phyloP scores from a whole-genome alignment of 306 rosid genomes.

The Citrullus colocynthis region DNA sequence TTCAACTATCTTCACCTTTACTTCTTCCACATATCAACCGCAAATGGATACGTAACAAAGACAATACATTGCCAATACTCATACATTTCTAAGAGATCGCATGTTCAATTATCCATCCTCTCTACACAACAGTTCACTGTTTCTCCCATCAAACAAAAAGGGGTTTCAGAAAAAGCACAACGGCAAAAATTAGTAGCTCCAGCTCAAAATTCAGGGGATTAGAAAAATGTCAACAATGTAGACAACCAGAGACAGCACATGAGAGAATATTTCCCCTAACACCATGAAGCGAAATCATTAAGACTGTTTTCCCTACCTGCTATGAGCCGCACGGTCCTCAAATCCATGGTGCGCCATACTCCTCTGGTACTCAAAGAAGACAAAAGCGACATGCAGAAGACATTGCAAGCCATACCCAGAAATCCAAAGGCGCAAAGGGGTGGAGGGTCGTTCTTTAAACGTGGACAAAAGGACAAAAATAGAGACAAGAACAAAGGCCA shows the following conservation, averaged over 20 bases:
- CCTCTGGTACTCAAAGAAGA: conserved; percentile 35
- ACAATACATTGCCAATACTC: neutral
- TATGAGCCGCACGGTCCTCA: conserved; percentile 18
- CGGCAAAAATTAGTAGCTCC: neutral
- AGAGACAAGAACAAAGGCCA: conserved; percentile 51
- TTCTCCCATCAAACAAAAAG: neutral
- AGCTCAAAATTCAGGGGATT: neutral
- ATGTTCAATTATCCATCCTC: neutral
- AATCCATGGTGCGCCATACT: conserved; percentile 6
- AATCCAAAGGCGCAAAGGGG: conserved; percentile 66
- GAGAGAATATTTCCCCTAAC: neutral
- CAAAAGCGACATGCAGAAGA: conserved; percentile 42
- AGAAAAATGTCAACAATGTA: neutral
- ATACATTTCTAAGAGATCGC: neutral
- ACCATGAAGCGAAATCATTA: neutral
- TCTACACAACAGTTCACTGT: neutral
- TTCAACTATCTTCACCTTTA: neutral
- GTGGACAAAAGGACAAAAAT: conserved; percentile 48
- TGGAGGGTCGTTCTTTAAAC: conserved; percentile 42
- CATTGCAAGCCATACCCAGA: conserved; percentile 57
- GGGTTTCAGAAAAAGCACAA: neutral
- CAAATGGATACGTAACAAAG: neutral
- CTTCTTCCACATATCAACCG: neutral
- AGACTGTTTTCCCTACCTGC: conserved; percentile 14
- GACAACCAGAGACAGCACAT: neutral